phyloP scores from a whole-genome alignment of 208 protist species.

The Leishmania aethiopica region DNA sequence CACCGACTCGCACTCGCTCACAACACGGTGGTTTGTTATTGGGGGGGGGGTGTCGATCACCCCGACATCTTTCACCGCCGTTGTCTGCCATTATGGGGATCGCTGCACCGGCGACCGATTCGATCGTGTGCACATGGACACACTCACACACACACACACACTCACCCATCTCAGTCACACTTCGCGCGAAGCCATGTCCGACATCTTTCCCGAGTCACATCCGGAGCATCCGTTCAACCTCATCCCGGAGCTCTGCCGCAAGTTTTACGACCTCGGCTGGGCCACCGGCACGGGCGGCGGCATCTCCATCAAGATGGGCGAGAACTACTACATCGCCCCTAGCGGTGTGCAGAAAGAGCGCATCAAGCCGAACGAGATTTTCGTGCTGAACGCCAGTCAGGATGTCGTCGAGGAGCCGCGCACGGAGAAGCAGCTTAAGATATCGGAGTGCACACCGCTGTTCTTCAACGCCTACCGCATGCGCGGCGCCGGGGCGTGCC shows the following conservation, averaged over 20 bases:
- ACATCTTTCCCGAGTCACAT: slow-evolving; percentile 43
- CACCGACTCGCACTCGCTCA: background rate
- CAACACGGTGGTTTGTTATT: background rate
- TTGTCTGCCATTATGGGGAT: background rate
- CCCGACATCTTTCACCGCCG: background rate
- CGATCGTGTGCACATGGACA: too few relatives aligned
- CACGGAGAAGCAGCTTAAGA: slow-evolving; percentile 59
- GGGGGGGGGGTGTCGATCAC: background rate
- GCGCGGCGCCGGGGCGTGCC: slow-evolving; percentile 89
- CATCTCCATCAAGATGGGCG: slow-evolving; percentile 85
- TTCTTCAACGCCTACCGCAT: slow-evolving; percentile 93
- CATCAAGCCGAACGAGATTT: slow-evolving; percentile 92
- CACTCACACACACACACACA: background rate
- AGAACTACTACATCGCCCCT: slow-evolving; percentile 92
- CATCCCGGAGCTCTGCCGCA: slow-evolving; percentile 93
- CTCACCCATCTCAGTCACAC: background rate
- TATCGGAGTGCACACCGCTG: slow-evolving; percentile 94
- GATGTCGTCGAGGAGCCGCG: slow-evolving; percentile 52
- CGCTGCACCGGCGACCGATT: background rate
- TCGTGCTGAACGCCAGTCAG: slow-evolving; percentile 78
- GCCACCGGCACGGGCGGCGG: slow-evolving; percentile 96
- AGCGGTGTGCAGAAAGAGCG: slow-evolving; percentile 96
- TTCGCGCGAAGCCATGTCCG: slow-evolving; percentile 31
- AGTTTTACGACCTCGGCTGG: slow-evolving; percentile 94
- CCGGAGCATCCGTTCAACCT: slow-evolving; percentile 85